These are phyloP conservation scores for Gossypium sturtianum DNA, from an alignment of 345 rosid genomes.

Conservation along the genomic window DNA sequence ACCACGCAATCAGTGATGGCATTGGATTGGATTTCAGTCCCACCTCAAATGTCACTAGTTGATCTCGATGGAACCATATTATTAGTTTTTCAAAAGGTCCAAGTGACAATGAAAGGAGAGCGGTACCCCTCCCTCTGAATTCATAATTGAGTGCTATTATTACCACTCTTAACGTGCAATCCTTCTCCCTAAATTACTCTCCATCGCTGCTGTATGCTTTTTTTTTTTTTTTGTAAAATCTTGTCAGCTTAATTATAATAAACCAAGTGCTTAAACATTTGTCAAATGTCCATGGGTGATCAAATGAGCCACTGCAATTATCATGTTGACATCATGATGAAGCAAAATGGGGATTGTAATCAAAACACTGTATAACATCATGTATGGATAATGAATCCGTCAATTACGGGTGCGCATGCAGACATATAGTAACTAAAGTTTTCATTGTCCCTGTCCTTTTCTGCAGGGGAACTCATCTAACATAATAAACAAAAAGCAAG, in stretches of 20 bases:
- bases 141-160: background rate
- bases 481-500: conserved; percentile 2
- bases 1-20: background rate
- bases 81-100: background rate
- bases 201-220: background rate
- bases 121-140: background rate
- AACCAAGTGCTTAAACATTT: background rate
- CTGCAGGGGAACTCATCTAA: background rate
- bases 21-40: background rate
- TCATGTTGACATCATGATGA: conserved; percentile 4
- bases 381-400: conserved; percentile 13
- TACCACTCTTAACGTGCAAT: background rate
- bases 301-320: conserved; percentile 6
- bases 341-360: conserved; percentile 4
- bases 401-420: conserved; percentile 21
- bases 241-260: background rate
- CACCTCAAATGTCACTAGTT: conserved; percentile 1
- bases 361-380: background rate
- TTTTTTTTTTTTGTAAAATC: background rate
- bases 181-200: background rate
- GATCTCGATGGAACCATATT: background rate
- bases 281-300: background rate
- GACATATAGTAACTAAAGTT: conserved; percentile 1
- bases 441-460: conserved; percentile 15
- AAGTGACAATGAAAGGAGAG: background rate